Percentiles rank a stretch among this genome's conserved stretches.
Conservation (phyloP, 805 yeast species). For the Candida hungchunana region DNA sequence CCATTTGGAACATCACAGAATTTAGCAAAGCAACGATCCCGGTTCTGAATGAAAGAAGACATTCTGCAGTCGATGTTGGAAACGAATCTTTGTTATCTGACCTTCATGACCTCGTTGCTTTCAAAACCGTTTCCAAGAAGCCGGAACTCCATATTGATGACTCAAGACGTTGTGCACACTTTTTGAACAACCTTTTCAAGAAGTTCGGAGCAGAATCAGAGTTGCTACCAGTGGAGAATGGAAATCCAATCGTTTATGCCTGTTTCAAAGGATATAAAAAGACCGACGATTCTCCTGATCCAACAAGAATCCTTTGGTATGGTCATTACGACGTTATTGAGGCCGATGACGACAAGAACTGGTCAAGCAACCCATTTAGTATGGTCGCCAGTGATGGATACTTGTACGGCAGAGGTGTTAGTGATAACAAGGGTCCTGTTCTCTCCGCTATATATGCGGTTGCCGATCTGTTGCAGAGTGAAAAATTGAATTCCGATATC, state of each 20-base stretch:
- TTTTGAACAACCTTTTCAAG: slow-evolving; percentile 55
- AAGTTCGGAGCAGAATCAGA: slow-evolving; percentile 68
- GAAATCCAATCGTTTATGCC: slow-evolving; percentile 85
- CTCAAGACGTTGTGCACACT: slow-evolving; percentile 82
- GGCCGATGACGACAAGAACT: slow-evolving; percentile 55
- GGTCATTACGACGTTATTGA: slow-evolving; percentile 96
- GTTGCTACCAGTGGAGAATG: slow-evolving; percentile 67
- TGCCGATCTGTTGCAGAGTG: slow-evolving; percentile 55
- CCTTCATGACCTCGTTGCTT: slow-evolving; percentile 58
- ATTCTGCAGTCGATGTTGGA: slow-evolving; percentile 31
- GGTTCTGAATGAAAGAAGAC: slow-evolving; percentile 8
- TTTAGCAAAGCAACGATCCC: slow-evolving; percentile 4
- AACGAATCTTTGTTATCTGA: slow-evolving; percentile 63
- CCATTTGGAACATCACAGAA: slow-evolving; percentile 60
- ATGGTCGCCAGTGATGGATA: slow-evolving; percentile 79
- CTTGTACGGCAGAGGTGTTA: slow-evolving; percentile 85
- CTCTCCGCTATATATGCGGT: slow-evolving; percentile 85
- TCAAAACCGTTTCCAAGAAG: slow-evolving; percentile 71
- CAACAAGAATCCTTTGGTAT: slow-evolving; percentile 69
- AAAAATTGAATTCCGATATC: slow-evolving; percentile 62
- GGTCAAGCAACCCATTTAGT: slow-evolving; percentile 78
- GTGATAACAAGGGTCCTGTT: slow-evolving; percentile 93
- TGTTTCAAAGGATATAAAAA: slow-evolving; percentile 48
- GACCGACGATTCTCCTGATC: slow-evolving; percentile 8
- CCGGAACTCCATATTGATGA: slow-evolving; percentile 70